Evolutionary conservation across 1,284 basidiomycete species (phyloP), one percentile per base, ranked within the genome.

Genomic region (Moniliophthora roreri): DNA sequence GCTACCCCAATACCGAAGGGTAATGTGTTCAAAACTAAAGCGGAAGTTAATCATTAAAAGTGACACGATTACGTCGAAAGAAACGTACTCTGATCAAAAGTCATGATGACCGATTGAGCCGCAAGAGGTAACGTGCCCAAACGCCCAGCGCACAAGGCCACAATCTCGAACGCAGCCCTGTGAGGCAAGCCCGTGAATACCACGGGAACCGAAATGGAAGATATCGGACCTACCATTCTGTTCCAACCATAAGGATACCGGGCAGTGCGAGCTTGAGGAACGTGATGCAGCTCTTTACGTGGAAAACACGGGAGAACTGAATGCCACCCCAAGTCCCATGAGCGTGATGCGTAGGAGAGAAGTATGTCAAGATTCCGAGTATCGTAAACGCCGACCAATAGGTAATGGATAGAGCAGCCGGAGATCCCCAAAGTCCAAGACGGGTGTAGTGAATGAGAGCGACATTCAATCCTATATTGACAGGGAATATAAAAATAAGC

Each of bases 31-130:
- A 86, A 64, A 55, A 86, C 83, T 85, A 44, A 47, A 53, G 34
- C 15, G 24, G 9, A 52, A 50, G 16, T 44, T 39, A 32, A 6
- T 32, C 28, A 53, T 34, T 47, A 37, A 13, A 38, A 34, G 26
- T 13, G 13, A 32, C 28, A 18, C n/a, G n/a, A n/a, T n/a, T n/a
- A n/a, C n/a, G n/a, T n/a, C n/a, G n/a, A n/a, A n/a, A n/a, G n/a
- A n/a, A n/a, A 61, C 71, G 55, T 56, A 86, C 87, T 84, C 67
- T 91, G 88, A 63, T 91, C 89, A 10, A 84, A 81, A n/a, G 89
- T 91, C 85, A 91, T 89, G 54, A 91, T 89, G 38, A 89, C 83
- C 0, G 85, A 85, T 63, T 91, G 88, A 1, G 86, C 86, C 3
- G 85, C 87, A 16, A 91, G 74, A 1, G 87, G 72, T 35, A 86